Evolutionary conservation across 2,329 filamentous ascomycete genomes (phyloP), one percentile per base, ranked within the genome.

Genomic region (Fusarium veterinarium): DNA sequence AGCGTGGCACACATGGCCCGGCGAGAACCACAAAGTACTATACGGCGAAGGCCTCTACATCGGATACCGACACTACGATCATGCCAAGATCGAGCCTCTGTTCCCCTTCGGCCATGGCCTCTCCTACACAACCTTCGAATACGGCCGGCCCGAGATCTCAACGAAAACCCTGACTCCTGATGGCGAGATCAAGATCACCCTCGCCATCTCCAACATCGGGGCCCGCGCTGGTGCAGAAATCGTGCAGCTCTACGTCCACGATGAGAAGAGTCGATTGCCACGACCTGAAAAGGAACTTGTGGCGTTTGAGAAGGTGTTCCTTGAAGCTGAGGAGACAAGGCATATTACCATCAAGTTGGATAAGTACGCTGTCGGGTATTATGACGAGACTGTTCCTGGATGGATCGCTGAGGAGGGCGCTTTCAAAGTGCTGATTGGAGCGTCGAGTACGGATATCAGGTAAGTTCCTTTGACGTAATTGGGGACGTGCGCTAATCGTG

Each of bases 71-170:
- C 91, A 93, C 81, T 94, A 93, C 79, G 92, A 95, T 75, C 88
- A 88, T 25, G 82, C 85, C 17, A 84, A 84, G 31, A 86, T 91
- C 55, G 81, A 85, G 9, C 90, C 91, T 0, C 84, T 92, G 0
- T 94, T 93, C 81, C 86, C 91, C 33, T 94, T 94, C 72, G 92
- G 92, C 16, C 91, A 93, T 78, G 92, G 92, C 3, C 85, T 94
- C 12, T 92, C 91, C 1, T 95, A 94, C 80, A 93, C 92, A 0
- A 87, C 83, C 0, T 94, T 94, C 78, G 85, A 87, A 51, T 91
- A 93, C 76, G 89, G 89, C 19, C 82, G 85, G 2, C 86, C 90
- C 0, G 85, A 85, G 7, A 84, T 91, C 59, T 85, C 82, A 74
- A 76, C 79, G 5, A 79, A 80, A 58, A 79, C 83, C 4, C 78